These are phyloP conservation scores for Metschnikowia kunwiensis DNA, from an alignment of 805 yeast species.

Conservation along the genomic window DNA sequence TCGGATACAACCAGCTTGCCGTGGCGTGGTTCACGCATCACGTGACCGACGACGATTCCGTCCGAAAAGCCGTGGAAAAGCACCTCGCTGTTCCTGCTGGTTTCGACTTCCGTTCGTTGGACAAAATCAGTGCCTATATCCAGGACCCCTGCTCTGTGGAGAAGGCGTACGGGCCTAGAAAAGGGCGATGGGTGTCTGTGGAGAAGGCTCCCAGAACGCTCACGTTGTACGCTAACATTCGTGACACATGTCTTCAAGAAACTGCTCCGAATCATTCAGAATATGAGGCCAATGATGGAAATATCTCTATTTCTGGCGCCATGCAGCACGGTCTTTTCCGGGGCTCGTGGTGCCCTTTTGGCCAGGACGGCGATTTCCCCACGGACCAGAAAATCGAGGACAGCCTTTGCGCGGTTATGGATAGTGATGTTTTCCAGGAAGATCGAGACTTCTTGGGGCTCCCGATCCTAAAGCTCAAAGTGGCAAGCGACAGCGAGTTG, in stretches of 20 bases:
- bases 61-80: not conserved
- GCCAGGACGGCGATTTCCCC: slow-evolving; percentile 9
- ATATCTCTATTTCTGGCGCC: slow-evolving; percentile 5
- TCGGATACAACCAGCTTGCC: slow-evolving; percentile 6
- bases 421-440: slow-evolving; percentile 19
- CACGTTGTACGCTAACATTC: not conserved
- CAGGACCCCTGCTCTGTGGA: slow-evolving; percentile 7
- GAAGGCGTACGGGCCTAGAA: not conserved
- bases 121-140: slow-evolving; percentile 1
- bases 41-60: not conserved
- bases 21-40: slow-evolving; percentile 5
- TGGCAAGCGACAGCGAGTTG: slow-evolving; percentile 35
- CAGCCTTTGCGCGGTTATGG: slow-evolving; percentile 4
- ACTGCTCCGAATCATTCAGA: not conserved
- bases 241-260: not conserved
- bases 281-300: too few species aligned
- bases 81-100: not conserved
- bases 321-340: slow-evolving; percentile 7
- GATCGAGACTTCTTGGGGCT: slow-evolving; percentile 34
- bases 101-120: slow-evolving; percentile 2
- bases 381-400: slow-evolving; percentile 7
- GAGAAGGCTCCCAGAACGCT: not conserved
- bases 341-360: slow-evolving; percentile 9
- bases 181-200: slow-evolving; percentile 3
- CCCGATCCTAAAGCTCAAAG: slow-evolving; percentile 29